Conservation (phyloP, 1,139 yeast species). For the Yamadazyma kanchanaburiensis region DNA sequence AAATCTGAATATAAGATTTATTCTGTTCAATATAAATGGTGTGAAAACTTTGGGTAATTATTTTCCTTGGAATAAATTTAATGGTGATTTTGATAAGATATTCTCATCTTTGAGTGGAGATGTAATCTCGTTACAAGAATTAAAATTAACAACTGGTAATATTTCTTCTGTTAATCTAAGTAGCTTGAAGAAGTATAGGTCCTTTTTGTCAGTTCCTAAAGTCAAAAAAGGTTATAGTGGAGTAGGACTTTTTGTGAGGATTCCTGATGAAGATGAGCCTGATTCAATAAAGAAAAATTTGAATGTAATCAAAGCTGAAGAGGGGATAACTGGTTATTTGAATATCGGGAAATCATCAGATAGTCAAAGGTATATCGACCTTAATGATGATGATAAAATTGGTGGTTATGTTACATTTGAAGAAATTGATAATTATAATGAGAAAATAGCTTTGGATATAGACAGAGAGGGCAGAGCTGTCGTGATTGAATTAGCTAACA, state of each 20-base stretch:
- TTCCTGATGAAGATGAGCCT: conserved; percentile 41
- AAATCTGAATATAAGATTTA: conserved; percentile 32
- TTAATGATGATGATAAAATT: conserved; percentile 33
- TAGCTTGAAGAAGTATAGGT: conserved; percentile 51
- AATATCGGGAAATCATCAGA: conserved; percentile 5
- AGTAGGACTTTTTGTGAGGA: conserved; percentile 77
- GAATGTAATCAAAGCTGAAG: conserved; percentile 72
- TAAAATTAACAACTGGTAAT: conserved; percentile 59
- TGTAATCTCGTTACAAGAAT: conserved; percentile 78
- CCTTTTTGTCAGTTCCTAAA: conserved; percentile 69
- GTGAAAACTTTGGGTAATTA: conserved; percentile 74
- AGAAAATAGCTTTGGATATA: conserved; percentile 40
- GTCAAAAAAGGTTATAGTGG: conserved; percentile 84
- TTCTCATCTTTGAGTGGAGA: conserved; percentile 66
- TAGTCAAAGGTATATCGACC: conserved; percentile 19
- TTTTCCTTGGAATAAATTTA: conserved; percentile 69
- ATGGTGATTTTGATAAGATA: conserved; percentile 45
- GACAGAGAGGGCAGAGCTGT: conserved; percentile 87
- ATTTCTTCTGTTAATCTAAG: conserved; percentile 49
- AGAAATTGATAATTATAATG: conserved; percentile 19
- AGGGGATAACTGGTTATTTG: conserved; percentile 81
- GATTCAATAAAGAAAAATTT: conserved; percentile 30
- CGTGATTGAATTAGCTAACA: conserved; percentile 64
- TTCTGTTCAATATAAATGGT: conserved; percentile 87
- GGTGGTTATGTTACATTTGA: conserved; percentile 67